A percentile compares a stretch with the other conserved stretches of the same genome.
Conservation (phyloP, 371 early-diverging fungal genomes). For the Saksenaea vasiformis region DNA sequence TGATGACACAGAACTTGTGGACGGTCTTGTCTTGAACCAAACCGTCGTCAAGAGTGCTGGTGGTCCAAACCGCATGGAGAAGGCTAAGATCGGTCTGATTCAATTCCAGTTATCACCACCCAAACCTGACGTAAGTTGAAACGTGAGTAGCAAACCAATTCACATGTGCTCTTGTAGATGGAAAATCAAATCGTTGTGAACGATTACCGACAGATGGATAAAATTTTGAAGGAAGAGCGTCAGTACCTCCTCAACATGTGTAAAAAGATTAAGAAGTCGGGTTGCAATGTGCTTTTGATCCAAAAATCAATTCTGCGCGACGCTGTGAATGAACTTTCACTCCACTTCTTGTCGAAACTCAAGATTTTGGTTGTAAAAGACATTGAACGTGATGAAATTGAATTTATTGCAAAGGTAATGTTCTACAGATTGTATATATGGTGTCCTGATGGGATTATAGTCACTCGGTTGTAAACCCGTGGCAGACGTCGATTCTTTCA, state of each 20-base stretch:
- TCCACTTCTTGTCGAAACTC: constrained; percentile 96
- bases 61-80: constrained; percentile 91
- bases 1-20: constrained; percentile 92
- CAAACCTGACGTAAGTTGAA: constrained; percentile 79
- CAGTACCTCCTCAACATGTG: constrained; percentile 96
- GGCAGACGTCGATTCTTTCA: constrained; percentile 96
- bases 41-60: constrained; percentile 87
- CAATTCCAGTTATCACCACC: constrained; percentile 99
- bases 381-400: constrained; percentile 98
- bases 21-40: constrained; percentile 91
- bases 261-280: constrained; percentile 98
- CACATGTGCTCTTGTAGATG: constrained; percentile 55
- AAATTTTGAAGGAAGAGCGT: constrained; percentile 98
- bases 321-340: constrained; percentile 95
- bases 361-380: constrained; percentile 97
- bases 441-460: constrained; percentile 26
- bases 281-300: constrained; percentile 95
- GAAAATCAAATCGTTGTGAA: constrained; percentile 98
- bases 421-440: not conserved
- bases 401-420: constrained; percentile 89
- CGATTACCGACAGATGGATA: constrained; percentile 98
- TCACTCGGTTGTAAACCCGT: constrained; percentile 96
- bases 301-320: constrained; percentile 99
- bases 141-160: not conserved
- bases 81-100: constrained; percentile 95